A percentile compares a stretch with the other conserved stretches of the same genome.
These are phyloP conservation scores for Jackrogersella multiformis DNA, from an alignment of 495 filamentous ascomycete genomes.

Conservation along the genomic window DNA sequence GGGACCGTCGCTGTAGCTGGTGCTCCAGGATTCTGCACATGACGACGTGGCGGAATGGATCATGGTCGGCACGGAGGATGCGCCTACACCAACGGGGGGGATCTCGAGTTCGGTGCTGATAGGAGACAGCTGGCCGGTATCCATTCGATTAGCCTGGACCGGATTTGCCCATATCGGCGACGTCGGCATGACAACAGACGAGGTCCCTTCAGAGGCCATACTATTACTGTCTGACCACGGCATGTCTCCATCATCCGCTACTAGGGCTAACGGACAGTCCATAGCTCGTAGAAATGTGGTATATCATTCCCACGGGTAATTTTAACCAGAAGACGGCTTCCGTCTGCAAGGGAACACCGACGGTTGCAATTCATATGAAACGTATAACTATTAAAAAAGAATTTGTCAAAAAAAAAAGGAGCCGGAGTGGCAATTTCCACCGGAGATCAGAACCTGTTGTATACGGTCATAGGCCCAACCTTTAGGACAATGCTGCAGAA, in stretches of 20 bases:
- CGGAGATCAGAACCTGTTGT: slow-evolving; percentile 31
- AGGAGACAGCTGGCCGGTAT: slow-evolving; percentile 59
- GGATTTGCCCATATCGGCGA: slow-evolving; percentile 52
- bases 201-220: slow-evolving; percentile 55
- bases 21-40: slow-evolving; percentile 49
- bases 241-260: slow-evolving; percentile 53
- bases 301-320: slow-evolving; percentile 40
- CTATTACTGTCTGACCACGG: slow-evolving; percentile 56
- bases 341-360: slow-evolving; percentile 24
- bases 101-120: slow-evolving; percentile 59
- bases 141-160: slow-evolving; percentile 46
- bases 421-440: slow-evolving; percentile 35
- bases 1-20: slow-evolving; percentile 43
- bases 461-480: slow-evolving; percentile 42
- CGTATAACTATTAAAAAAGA: background rate
- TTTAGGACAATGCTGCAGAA: slow-evolving; percentile 31
- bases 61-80: slow-evolving; percentile 46
- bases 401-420: slow-evolving; percentile 17
- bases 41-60: slow-evolving; percentile 49
- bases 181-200: slow-evolving; percentile 47
- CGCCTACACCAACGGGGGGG: slow-evolving; percentile 42
- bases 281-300: slow-evolving; percentile 44
- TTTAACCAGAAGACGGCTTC: slow-evolving; percentile 33
- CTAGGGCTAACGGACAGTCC: slow-evolving; percentile 53
- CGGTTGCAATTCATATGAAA: slow-evolving; percentile 34